Percentiles rank a stretch among this genome's conserved stretches.
Conservation (phyloP, 306 rosid species). For the Medicago ruthenica region DNA sequence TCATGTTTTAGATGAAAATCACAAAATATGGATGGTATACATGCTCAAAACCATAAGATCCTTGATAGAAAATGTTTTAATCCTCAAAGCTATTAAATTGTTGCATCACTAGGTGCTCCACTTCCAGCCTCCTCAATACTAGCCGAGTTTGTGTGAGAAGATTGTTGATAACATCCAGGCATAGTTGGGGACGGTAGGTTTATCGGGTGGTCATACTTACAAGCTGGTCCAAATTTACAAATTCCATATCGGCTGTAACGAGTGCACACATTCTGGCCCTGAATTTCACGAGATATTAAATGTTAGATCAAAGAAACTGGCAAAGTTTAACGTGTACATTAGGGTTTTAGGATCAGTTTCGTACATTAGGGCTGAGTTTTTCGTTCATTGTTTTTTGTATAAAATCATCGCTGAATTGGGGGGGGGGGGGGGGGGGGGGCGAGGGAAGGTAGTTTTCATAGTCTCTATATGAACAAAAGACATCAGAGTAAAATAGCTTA, state of each 20-base stretch:
- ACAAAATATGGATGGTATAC: conserved; percentile 44
- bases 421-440: background rate
- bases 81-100: conserved; percentile 46
- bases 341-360: background rate
- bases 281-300: conserved; percentile 39
- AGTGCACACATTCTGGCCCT: conserved; percentile 82
- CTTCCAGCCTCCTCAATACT: conserved; percentile 51
- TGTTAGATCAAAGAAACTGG: conserved; percentile 21
- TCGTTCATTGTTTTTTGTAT: too few species aligned
- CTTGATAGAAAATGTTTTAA: conserved; percentile 36
- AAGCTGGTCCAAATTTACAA: conserved; percentile 90
- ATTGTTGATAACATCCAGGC: conserved; percentile 56
- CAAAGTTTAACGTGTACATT: background rate
- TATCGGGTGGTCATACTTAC: conserved; percentile 78
- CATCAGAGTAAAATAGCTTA: conserved; percentile 47
- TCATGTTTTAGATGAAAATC: conserved; percentile 38
- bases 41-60: conserved; percentile 47
- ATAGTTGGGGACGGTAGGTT: conserved; percentile 44
- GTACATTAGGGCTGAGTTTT: too few species aligned
- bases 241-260: conserved; percentile 84
- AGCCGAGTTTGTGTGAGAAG: conserved; percentile 44
- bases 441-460: background rate
- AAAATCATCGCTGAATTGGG: too few species aligned
- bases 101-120: conserved; percentile 50
- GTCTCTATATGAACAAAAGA: background rate